Percentiles rank a stretch among this genome's conserved stretches.
Conservation (phyloP, 495 filamentous ascomycete species). For the Aspergillus panamensis region DNA sequence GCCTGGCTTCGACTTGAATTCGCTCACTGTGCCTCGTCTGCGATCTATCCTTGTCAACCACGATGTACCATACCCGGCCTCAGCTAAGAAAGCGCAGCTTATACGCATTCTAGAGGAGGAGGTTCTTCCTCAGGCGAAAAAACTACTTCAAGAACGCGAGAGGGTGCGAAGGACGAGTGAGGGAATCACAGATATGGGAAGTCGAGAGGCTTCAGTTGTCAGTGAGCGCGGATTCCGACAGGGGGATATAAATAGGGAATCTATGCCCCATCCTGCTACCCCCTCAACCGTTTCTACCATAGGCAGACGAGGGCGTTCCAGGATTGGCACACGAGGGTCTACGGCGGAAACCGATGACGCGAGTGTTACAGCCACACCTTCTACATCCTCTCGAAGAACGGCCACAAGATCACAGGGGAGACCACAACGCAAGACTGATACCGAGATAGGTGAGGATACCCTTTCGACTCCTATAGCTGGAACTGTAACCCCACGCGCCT, state of each 20-base stretch:
- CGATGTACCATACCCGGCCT: conserved; percentile 75
- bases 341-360: conserved; percentile 38
- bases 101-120: conserved; percentile 77
- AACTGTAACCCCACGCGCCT: conserved; percentile 35
- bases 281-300: conserved; percentile 44
- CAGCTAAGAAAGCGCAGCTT: conserved; percentile 85
- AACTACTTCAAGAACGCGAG: conserved; percentile 68
- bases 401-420: conserved; percentile 46
- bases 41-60: conserved; percentile 86
- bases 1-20: conserved; percentile 75
- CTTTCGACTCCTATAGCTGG: conserved; percentile 34
- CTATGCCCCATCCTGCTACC: conserved; percentile 46
- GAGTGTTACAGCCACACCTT: conserved; percentile 31
- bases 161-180: conserved; percentile 73
- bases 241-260: conserved; percentile 30
- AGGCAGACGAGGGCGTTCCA: conserved; percentile 37
- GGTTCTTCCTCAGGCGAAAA: conserved; percentile 71
- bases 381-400: conserved; percentile 29
- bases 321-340: conserved; percentile 37
- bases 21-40: conserved; percentile 78
- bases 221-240: conserved; percentile 42
- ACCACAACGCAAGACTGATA: conserved; percentile 52
- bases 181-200: conserved; percentile 79
- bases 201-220: conserved; percentile 48
- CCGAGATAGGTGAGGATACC: conserved; percentile 42